These are phyloP conservation scores for Sphagnurus paluster DNA, from an alignment of 1,284 basidiomycete species.

Conservation along the genomic window DNA sequence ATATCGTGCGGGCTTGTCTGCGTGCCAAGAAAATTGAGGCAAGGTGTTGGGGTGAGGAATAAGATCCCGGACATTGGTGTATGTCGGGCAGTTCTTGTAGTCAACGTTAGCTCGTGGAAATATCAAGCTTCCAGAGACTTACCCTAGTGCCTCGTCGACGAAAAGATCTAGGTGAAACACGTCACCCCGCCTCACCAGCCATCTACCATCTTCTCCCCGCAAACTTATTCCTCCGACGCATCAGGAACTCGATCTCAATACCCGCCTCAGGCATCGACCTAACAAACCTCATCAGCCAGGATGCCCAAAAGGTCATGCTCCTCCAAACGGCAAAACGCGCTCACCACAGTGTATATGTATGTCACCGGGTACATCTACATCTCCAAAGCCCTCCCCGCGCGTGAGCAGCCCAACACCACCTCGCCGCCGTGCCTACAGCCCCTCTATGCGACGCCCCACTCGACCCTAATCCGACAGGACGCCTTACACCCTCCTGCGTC, in stretches of 20 bases:
- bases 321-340: too few species aligned
- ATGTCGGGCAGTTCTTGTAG: constrained; percentile 65
- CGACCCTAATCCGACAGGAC: too few species aligned
- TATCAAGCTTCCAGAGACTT: constrained; percentile 9
- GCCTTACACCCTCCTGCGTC: too few species aligned
- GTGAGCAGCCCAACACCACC: too few species aligned
- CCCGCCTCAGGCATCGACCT: constrained; percentile 48
- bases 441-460: too few species aligned
- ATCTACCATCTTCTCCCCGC: constrained; percentile 46
- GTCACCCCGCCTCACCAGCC: constrained; percentile 25
- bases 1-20: constrained; percentile 34
- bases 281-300: too few species aligned
- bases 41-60: constrained; percentile 36
- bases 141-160: constrained; percentile 64
- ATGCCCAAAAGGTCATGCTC: too few species aligned
- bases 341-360: too few species aligned
- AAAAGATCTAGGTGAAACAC: constrained; percentile 32
- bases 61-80: constrained; percentile 57
- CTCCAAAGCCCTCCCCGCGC: too few species aligned
- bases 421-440: too few species aligned
- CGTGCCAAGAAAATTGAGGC: constrained; percentile 36
- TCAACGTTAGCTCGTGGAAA: not conserved
- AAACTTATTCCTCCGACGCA: constrained; percentile 61
- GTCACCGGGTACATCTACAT: too few species aligned
- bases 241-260: constrained; percentile 60